Evolutionary conservation across 305 asterid species (phyloP).

Genomic region (Fraxinus angustifolia): DNA sequence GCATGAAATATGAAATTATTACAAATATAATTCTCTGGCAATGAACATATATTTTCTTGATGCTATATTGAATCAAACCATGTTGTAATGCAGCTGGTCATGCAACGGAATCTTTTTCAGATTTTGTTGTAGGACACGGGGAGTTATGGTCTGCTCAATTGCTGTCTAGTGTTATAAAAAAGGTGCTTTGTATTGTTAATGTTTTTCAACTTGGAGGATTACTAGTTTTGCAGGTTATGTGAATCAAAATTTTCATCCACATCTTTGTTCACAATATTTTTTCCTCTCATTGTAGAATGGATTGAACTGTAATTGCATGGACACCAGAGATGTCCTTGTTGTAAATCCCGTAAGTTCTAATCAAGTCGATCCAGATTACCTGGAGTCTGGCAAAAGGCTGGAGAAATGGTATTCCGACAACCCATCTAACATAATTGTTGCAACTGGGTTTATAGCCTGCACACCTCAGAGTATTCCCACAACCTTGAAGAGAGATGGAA

Average conservation of each 20-base stretch:
- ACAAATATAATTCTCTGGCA: background rate
- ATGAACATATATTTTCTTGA: background rate
- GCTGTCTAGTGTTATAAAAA: conserved; percentile 70
- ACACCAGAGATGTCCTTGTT: conserved; percentile 89
- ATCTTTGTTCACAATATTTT: conserved; percentile 14
- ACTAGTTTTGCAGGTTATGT: conserved; percentile 13
- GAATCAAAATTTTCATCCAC: background rate
- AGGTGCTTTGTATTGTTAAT: conserved; percentile 42
- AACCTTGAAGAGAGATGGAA: conserved; percentile 96
- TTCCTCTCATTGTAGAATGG: conserved; percentile 58
- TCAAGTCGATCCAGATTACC: conserved; percentile 93
- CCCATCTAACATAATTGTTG: conserved; percentile 66
- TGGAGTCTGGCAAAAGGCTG: conserved; percentile 68
- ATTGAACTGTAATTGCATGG: conserved; percentile 72
- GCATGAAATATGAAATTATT: background rate
- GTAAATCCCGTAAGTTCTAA: conserved; percentile 75
- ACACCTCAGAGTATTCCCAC: conserved; percentile 90
- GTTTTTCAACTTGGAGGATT: conserved; percentile 10
- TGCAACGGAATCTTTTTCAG: conserved; percentile 88
- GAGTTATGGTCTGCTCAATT: conserved; percentile 94
- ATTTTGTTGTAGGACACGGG: conserved; percentile 96
- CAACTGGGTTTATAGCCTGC: conserved; percentile 92
- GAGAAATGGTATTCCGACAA: conserved; percentile 77
- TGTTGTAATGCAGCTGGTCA: conserved; percentile 82
- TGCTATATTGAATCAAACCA: conserved; percentile 15